Conservation (phyloP, 2,329 filamentous ascomycete genomes). For the Cladosporium sp. region DNA sequence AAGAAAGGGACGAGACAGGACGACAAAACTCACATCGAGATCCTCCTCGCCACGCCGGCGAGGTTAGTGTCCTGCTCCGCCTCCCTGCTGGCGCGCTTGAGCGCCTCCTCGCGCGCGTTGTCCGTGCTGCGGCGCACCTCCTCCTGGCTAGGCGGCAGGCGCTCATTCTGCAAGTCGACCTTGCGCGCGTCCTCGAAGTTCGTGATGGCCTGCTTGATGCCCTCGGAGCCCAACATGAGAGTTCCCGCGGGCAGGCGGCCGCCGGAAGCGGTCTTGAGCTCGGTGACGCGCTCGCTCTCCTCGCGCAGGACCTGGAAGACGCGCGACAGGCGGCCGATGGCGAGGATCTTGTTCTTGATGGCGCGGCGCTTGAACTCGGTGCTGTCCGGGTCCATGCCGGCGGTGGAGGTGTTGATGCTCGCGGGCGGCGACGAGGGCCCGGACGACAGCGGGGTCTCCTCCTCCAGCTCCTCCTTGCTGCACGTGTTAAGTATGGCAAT, state of each 20-base stretch:
- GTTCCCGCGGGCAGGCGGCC: slow-evolving; percentile 90
- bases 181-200: slow-evolving; percentile 95
- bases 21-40: slow-evolving; percentile 76
- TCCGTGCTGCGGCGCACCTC: slow-evolving; percentile 81
- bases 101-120: slow-evolving; percentile 71
- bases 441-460: slow-evolving; percentile 71
- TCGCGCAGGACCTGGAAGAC: slow-evolving; percentile 98
- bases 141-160: slow-evolving; percentile 83
- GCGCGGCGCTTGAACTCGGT: slow-evolving; percentile 91
- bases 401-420: slow-evolving; percentile 30
- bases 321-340: slow-evolving; percentile 90
- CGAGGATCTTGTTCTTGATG: slow-evolving; percentile 99
- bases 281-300: slow-evolving; percentile 92
- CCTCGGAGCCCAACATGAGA: slow-evolving; percentile 94
- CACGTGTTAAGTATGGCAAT: slow-evolving; percentile 97
- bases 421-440: slow-evolving; percentile 70
- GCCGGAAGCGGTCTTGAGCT: slow-evolving; percentile 93
- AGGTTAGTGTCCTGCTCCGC: slow-evolving; percentile 88
- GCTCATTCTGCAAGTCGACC: slow-evolving; percentile 94
- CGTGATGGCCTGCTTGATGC: slow-evolving; percentile 96
- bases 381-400: slow-evolving; percentile 66
- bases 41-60: slow-evolving; percentile 77
- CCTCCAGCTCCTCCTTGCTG: slow-evolving; percentile 94
- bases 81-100: slow-evolving; percentile 79
- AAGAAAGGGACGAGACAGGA: no score